phyloP scores from a whole-genome alignment of 345 rosid genomes.

The Limnanthes douglasii region DNA sequence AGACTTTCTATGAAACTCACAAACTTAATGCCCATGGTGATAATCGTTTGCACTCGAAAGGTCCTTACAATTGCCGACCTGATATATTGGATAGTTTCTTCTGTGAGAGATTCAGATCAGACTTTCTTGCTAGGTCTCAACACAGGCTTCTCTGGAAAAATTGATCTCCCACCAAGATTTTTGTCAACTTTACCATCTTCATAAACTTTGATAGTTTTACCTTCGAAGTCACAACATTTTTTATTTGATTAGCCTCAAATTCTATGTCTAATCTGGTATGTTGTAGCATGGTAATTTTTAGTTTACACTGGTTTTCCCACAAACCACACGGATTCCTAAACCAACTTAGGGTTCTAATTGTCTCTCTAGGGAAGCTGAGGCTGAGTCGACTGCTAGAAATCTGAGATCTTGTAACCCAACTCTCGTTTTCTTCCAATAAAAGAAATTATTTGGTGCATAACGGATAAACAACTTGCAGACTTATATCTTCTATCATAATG shows the following conservation, averaged over 20 bases:
- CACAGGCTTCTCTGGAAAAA: conserved; percentile 27
- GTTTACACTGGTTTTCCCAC: conserved; percentile 41
- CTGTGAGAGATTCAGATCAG: conserved; percentile 62
- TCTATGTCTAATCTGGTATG: conserved; percentile 10
- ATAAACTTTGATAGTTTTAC: conserved; percentile 8
- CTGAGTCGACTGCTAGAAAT: conserved; percentile 8
- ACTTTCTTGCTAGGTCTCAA: conserved; percentile 56
- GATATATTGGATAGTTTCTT: conserved; percentile 56
- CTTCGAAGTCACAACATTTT: conserved; percentile 8
- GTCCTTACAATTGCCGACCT: conserved; percentile 70
- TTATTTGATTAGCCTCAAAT: conserved; percentile 2
- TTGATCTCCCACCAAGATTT: conserved; percentile 51
- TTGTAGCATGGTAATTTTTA: conserved; percentile 19
- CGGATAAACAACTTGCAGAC: conserved; percentile 54
- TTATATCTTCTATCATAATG: conserved; percentile 53
- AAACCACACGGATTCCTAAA: conserved; percentile 64
- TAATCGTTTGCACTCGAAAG: conserved; percentile 75
- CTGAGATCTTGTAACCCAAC: conserved; percentile 25
- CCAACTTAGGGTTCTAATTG: conserved; percentile 65
- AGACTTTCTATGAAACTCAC: conserved; percentile 77
- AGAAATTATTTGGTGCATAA: conserved; percentile 36
- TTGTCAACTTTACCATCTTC: conserved; percentile 43
- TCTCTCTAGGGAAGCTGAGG: conserved; percentile 16
- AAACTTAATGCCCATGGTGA: conserved; percentile 85
- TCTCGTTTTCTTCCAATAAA: conserved; percentile 51